Percentiles rank a stretch among this genome's conserved stretches.
These are phyloP conservation scores for Stentor coeruleus DNA, from an alignment of 73 alveolate species.

Conservation along the genomic window DNA sequence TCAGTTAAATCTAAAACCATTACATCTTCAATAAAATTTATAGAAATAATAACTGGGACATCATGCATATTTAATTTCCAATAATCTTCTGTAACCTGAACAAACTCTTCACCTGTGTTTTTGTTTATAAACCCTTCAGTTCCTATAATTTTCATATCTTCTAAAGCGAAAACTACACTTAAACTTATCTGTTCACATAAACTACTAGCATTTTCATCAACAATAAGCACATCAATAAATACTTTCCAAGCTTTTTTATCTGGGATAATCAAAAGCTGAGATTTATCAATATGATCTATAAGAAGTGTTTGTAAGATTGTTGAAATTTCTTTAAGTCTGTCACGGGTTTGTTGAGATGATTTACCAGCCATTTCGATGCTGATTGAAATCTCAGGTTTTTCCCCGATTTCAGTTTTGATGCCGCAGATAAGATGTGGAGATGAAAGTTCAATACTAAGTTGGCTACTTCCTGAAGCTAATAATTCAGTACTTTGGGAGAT, in stretches of 20 bases:
- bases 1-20: neutral
- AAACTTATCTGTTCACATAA: constrained; percentile 20
- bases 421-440: constrained; percentile 27
- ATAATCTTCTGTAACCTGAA: neutral
- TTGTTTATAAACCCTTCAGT: constrained; percentile 7
- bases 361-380: constrained; percentile 11
- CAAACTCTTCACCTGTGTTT: constrained; percentile 16
- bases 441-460: neutral
- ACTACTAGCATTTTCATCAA: neutral
- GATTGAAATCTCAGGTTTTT: neutral
- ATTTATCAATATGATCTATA: neutral
- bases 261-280: neutral
- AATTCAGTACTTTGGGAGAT: neutral
- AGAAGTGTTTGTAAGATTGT: neutral
- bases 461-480: constrained; percentile 16
- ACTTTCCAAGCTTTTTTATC: constrained; percentile 8
- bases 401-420: neutral
- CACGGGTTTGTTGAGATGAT: neutral
- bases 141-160: neutral
- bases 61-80: neutral
- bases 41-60: neutral
- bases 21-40: neutral
- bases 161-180: neutral
- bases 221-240: neutral
- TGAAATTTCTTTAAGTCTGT: neutral